Percentiles rank a stretch among this genome's conserved stretches.
phyloP scores from a whole-genome alignment of 2,329 filamentous ascomycete genomes.

The Harringtonia aguacate region DNA sequence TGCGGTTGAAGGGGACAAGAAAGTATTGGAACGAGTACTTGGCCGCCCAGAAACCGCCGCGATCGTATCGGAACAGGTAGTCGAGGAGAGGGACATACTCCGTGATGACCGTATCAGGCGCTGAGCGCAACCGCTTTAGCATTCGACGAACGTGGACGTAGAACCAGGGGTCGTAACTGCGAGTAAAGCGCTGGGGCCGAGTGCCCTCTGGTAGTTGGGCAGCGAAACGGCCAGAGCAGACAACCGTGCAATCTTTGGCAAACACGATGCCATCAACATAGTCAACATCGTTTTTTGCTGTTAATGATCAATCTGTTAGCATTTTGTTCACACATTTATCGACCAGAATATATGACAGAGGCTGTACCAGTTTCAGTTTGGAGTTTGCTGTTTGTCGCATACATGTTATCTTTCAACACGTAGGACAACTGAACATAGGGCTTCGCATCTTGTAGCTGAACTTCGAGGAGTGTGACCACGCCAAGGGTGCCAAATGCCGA shows the following conservation, averaged over 20 bases:
- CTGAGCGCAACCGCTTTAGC: constrained; percentile 17
- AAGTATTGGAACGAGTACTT: constrained; percentile 55
- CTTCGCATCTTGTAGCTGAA: constrained; percentile 42
- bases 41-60: constrained; percentile 59
- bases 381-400: constrained; percentile 25
- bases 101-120: constrained; percentile 9
- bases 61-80: constrained; percentile 63
- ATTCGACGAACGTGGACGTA: constrained; percentile 53
- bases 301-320: background rate
- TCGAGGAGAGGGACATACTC: constrained; percentile 51
- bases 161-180: constrained; percentile 58
- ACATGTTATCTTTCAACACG: constrained; percentile 28
- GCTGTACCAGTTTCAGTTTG: constrained; percentile 10
- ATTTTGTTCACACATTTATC: no score
- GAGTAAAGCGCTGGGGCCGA: constrained; percentile 38
- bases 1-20: constrained; percentile 50
- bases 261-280: constrained; percentile 64
- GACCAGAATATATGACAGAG: background rate
- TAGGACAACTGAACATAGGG: constrained; percentile 47
- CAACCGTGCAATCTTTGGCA: constrained; percentile 38
- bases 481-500: constrained; percentile 51
- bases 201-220: constrained; percentile 28
- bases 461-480: constrained; percentile 47
- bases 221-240: constrained; percentile 50
- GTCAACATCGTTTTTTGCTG: constrained; percentile 24